phyloP scores from a whole-genome alignment of 2,329 filamentous ascomycete genomes.

The Pyrenochaeta sp. region DNA sequence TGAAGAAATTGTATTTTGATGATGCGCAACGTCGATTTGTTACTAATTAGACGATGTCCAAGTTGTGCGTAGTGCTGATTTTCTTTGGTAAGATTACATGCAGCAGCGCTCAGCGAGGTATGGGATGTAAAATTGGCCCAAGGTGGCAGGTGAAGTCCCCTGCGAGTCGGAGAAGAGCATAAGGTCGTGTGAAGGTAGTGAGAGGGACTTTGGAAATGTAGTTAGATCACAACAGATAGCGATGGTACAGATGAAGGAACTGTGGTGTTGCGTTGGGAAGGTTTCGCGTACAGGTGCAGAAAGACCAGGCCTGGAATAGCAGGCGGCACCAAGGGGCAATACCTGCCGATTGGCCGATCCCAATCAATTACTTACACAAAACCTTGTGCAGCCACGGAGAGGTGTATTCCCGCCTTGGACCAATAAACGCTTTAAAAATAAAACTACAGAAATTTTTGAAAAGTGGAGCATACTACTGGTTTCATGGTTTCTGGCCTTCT shows the following conservation, averaged over 20 bases:
- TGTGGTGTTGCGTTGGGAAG: conserved; percentile 18
- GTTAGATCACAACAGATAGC: conserved; percentile 9
- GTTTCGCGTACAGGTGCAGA: conserved; percentile 24
- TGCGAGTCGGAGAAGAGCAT: conserved; percentile 2
- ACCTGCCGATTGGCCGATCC: conserved; percentile 17
- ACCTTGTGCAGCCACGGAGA: conserved; percentile 2
- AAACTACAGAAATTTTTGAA: background rate
- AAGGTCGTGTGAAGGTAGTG: conserved; percentile 7
- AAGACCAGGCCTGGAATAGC: conserved; percentile 15
- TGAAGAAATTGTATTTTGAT: background rate
- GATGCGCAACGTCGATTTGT: background rate
- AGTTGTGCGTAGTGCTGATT: conserved; percentile 20
- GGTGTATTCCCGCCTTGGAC: background rate
- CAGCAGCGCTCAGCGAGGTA: conserved; percentile 16
- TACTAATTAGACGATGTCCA: conserved; percentile 4
- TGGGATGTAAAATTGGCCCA: conserved; percentile 4
- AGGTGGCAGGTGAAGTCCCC: conserved; percentile 2
- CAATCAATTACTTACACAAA: conserved; percentile 15
- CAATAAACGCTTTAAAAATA: background rate
- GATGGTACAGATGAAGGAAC: conserved; percentile 19
- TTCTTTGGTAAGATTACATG: conserved; percentile 22
- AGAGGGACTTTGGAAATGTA: conserved; percentile 12
- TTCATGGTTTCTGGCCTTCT: too few relatives aligned
- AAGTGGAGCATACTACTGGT: too few relatives aligned
- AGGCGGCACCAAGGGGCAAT: conserved; percentile 20